phyloP scores from a whole-genome alignment of 768 basidiomycete genomes.

The Dacryopinax primogenitus region DNA sequence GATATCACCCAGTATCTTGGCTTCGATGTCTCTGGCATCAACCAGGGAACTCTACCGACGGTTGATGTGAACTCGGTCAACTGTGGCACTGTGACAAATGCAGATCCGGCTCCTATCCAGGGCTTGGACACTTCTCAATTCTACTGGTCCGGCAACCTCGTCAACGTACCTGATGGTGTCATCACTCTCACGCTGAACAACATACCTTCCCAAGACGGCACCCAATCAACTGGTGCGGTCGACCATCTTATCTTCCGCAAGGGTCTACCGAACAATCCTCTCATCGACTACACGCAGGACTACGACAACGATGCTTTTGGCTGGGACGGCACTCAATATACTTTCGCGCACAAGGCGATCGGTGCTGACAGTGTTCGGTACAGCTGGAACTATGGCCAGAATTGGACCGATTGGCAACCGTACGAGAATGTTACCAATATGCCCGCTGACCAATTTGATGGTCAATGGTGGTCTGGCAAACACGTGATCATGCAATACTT shows the following conservation, averaged over 20 bases:
- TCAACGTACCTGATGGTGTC: slow-evolving; percentile 69
- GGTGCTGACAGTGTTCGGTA: slow-evolving; percentile 84
- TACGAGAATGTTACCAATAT: slow-evolving; percentile 68
- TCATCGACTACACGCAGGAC: slow-evolving; percentile 77
- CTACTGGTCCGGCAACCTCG: slow-evolving; percentile 62
- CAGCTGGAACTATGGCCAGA: slow-evolving; percentile 72
- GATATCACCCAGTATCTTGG: slow-evolving; percentile 50
- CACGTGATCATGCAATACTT: slow-evolving; percentile 91
- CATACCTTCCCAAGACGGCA: slow-evolving; percentile 33
- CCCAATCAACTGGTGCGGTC: slow-evolving; percentile 44
- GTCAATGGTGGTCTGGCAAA: slow-evolving; percentile 60
- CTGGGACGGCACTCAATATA: slow-evolving; percentile 49
- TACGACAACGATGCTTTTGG: slow-evolving; percentile 43
- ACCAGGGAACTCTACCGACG: slow-evolving; percentile 43
- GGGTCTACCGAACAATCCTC: slow-evolving; percentile 56
- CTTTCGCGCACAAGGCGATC: slow-evolving; percentile 65
- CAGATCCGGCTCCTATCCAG: slow-evolving; percentile 38
- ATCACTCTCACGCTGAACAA: slow-evolving; percentile 57
- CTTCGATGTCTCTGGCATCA: slow-evolving; percentile 58
- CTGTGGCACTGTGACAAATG: slow-evolving; percentile 41
- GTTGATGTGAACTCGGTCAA: slow-evolving; percentile 33
- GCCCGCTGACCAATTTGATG: slow-evolving; percentile 42
- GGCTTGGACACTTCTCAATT: slow-evolving; percentile 49
- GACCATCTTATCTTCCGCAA: slow-evolving; percentile 77
- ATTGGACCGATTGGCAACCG: slow-evolving; percentile 65